Conservation (phyloP, 768 basidiomycete species). For the Lyophyllum atratum region DNA sequence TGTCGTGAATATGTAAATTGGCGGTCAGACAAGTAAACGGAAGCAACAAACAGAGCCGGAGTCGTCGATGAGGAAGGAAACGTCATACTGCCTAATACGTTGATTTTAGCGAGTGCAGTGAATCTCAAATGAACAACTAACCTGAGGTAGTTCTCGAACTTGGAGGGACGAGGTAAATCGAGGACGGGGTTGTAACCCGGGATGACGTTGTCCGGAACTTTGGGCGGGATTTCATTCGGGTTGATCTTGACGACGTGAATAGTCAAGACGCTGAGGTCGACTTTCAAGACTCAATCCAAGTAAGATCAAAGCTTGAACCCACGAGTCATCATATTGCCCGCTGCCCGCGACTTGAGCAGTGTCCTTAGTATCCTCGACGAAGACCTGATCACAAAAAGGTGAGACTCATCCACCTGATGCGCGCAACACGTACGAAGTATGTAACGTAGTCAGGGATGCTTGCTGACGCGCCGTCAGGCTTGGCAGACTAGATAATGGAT, state of each 20-base stretch:
- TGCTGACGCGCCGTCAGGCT: background rate
- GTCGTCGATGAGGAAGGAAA: conserved; percentile 12
- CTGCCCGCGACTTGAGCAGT: conserved; percentile 5
- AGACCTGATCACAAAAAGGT: background rate
- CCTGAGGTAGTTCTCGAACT: conserved; percentile 14
- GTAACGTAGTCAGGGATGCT: conserved; percentile 8
- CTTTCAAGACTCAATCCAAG: background rate
- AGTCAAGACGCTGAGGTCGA: background rate
- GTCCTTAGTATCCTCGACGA: conserved; percentile 6
- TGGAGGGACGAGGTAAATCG: conserved; percentile 14
- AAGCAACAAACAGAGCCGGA: conserved; percentile 3
- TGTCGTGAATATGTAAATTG: background rate
- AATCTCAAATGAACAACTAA: background rate
- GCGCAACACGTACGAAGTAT: background rate
- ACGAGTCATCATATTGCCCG: conserved; percentile 2
- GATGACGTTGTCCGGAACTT: conserved; percentile 8
- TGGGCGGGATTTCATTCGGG: conserved; percentile 16
- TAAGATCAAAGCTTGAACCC: background rate
- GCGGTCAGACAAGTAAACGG: background rate
- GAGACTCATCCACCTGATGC: background rate
- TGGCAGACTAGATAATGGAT: background rate
- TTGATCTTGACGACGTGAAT: conserved; percentile 13
- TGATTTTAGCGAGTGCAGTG: background rate
- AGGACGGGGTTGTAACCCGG: conserved; percentile 15
- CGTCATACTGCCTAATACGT: background rate